Evolutionary conservation across 2,329 filamentous ascomycete genomes (phyloP), one percentile per base, ranked within the genome.

Genomic region (Aureobasidium musti): DNA sequence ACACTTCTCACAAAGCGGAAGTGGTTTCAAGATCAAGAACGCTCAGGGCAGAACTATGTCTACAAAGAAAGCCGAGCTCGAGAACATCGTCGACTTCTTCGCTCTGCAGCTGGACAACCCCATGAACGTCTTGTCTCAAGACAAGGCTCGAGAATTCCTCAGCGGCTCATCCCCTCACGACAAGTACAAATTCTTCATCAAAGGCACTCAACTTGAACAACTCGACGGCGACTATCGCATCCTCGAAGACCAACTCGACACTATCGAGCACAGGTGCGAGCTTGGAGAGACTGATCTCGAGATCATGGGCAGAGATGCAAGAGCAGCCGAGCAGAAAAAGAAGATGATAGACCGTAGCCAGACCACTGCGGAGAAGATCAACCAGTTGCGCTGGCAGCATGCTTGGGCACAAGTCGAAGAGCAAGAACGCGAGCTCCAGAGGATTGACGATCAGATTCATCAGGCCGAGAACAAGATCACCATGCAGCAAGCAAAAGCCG

Each of bases 181-280:
- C 68, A 99, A 99, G 76, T 99, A 98, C 82, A 95, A 91, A 71
- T 97, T 97, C 74, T 99, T 99, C 74, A 86, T 97, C 68, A 92
- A 93, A 72, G 95, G 95, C 30, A 96, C 97, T 0, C 93, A 98
- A 73, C 85, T 99, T 0, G 92, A 98, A 75, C 89, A 94, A 72
- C 83, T 99, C 11, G 92, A 97, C 75, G 89, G 91, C 69, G 95
- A 99, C 74, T 99, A 99, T 77, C 86, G 88, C 67, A 82, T 97
- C 67, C 87, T 97, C 17, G 87, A 90, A 68, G 89, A 96, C 70
- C 89, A 86, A 3, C 82, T 95, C 23, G 90, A 97, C 70, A 86
- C 86, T 39, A 91, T 89, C 67, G 84, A 89, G 65, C 81, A 81
- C 37, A 90, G 89, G 71, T 79, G 91, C 1, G 79, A 82, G 11